Percentiles rank a stretch among this genome's conserved stretches.
Evolutionary conservation across 768 basidiomycete genomes (phyloP).

Genomic region (Collybia sordida): DNA sequence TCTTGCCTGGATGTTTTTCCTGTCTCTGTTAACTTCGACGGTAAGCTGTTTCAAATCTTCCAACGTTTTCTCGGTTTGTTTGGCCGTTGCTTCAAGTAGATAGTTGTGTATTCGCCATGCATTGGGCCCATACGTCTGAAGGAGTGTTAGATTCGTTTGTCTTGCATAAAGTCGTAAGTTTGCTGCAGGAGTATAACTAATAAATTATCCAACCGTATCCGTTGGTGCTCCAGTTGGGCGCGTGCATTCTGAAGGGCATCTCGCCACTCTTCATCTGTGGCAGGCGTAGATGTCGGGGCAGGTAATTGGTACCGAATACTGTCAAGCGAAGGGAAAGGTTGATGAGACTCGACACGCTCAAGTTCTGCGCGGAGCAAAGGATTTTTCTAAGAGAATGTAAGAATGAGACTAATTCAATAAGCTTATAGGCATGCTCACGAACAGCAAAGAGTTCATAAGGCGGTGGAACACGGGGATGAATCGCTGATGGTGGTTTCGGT

Average conservation of each 20-base stretch:
- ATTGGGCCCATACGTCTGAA: slow-evolving; percentile 87
- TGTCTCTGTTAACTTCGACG: slow-evolving; percentile 82
- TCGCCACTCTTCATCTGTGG: slow-evolving; percentile 76
- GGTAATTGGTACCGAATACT: slow-evolving; percentile 73
- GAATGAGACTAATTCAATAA: slow-evolving; percentile 3
- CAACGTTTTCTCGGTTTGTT: slow-evolving; percentile 67
- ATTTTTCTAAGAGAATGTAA: slow-evolving; percentile 46
- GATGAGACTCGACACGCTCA: slow-evolving; percentile 66
- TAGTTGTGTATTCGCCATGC: slow-evolving; percentile 93
- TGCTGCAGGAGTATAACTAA: neutral
- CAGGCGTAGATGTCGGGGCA: slow-evolving; percentile 58
- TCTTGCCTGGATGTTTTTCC: slow-evolving; percentile 82
- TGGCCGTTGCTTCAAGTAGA: slow-evolving; percentile 74
- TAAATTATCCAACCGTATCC: slow-evolving; percentile 55
- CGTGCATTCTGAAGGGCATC: slow-evolving; percentile 73
- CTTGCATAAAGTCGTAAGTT: slow-evolving; percentile 37
- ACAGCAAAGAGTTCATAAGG: slow-evolving; percentile 68
- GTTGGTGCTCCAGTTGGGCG: slow-evolving; percentile 84
- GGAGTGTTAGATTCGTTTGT: slow-evolving; percentile 76
- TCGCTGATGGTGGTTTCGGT: slow-evolving; percentile 52
- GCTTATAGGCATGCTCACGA: slow-evolving; percentile 37
- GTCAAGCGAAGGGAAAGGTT: slow-evolving; percentile 69
- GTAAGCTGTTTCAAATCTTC: slow-evolving; percentile 79
- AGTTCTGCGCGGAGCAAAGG: slow-evolving; percentile 73
- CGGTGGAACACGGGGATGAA: slow-evolving; percentile 75